phyloP scores from a whole-genome alignment of 1,284 basidiomycete genomes.

The Athelia psychrophila region DNA sequence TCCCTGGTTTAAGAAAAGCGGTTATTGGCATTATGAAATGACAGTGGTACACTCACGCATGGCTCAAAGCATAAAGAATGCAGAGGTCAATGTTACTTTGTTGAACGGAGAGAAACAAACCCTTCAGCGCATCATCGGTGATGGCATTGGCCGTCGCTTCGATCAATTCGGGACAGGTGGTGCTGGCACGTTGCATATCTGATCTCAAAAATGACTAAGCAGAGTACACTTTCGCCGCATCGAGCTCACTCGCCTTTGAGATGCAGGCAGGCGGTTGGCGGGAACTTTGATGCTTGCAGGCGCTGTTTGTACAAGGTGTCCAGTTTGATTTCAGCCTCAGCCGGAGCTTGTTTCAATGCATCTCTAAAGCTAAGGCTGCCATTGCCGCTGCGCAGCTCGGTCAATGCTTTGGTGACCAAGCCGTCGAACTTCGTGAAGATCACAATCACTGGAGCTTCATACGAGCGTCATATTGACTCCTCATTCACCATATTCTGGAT shows the following conservation, averaged over 20 bases:
- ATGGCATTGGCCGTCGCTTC: conserved; percentile 17
- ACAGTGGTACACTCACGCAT: too few species aligned
- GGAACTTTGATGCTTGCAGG: too few species aligned
- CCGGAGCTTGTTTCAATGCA: conserved; percentile 8
- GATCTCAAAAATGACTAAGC: conserved; percentile 1
- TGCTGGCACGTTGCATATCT: conserved; percentile 13
- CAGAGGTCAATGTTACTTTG: conserved; percentile 18
- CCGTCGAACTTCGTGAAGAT: conserved; percentile 27
- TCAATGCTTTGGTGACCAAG: conserved; percentile 11
- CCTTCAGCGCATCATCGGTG: conserved; percentile 10
- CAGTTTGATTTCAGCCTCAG: conserved; percentile 12
- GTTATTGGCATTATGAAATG: too few species aligned
- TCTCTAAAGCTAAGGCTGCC: conserved; percentile 6
- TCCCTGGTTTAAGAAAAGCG: too few species aligned
- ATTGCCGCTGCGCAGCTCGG: conserved; percentile 3
- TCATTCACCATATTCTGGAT: too few species aligned
- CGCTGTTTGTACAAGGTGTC: neutral
- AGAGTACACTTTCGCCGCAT: conserved; percentile 14
- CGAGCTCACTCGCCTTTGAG: conserved; percentile 7
- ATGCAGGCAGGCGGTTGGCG: neutral
- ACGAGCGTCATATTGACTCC: neutral
- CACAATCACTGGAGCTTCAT: conserved; percentile 21
- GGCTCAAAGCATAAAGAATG: neutral
- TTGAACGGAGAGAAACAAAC: conserved; percentile 19
- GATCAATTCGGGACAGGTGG: conserved; percentile 12